phyloP scores from a whole-genome alignment of 208 protist species.

The Trypanosoma conorhini region DNA sequence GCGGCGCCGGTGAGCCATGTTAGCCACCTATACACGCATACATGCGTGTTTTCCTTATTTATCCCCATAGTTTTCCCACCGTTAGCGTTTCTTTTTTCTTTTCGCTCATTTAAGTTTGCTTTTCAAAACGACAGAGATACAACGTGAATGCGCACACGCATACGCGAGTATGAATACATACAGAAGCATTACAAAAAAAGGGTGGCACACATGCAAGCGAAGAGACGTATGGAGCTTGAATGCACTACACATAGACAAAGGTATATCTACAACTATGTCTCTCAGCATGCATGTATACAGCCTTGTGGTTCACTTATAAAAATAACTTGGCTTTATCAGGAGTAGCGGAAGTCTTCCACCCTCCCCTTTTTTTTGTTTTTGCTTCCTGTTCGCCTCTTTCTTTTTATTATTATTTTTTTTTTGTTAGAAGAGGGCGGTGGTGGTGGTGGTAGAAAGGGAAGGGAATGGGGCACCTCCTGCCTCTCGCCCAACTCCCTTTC shows the following conservation, averaged over 20 bases:
- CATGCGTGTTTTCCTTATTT: not conserved
- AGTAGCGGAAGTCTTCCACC: too few species aligned
- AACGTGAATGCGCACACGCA: not conserved
- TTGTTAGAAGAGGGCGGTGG: not conserved
- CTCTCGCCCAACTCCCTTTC: not conserved
- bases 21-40: not conserved
- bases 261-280: constrained; percentile 17
- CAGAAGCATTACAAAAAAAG: constrained; percentile 7
- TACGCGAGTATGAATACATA: not conserved
- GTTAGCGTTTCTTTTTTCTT: not conserved
- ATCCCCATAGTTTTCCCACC: not conserved
- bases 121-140: not conserved
- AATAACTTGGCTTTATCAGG: not conserved
- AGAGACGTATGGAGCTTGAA: not conserved
- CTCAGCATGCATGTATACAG: not conserved
- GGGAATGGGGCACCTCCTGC: not conserved
- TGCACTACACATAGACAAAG: constrained; percentile 1
- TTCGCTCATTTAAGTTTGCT: not conserved
- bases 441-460: not conserved
- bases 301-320: not conserved
- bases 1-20: too few species aligned
- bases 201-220: constrained; percentile 16
- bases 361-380: not conserved
- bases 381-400: not conserved
- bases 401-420: not conserved